Base-by-base conservation (phyloP, 2,329 filamentous ascomycete genomes). In the Penicillium sp. region DNA sequence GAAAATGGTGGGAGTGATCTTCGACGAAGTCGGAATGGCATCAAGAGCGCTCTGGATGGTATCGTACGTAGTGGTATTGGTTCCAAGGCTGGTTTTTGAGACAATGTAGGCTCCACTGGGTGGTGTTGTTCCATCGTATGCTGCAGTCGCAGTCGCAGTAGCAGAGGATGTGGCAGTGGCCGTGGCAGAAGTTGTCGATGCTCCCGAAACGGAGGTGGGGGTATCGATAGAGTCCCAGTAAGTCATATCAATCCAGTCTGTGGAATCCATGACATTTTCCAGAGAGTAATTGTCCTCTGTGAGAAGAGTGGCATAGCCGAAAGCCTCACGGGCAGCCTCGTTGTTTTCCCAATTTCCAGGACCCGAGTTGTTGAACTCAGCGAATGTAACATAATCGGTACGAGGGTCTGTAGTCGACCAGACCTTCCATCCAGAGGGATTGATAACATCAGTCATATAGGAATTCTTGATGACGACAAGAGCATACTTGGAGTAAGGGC, bases 201-300 rank as follows among this genome's bases (percentile, higher is more conserved):
- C 9, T n/a, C 57, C 57, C 2, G 60, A 59, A 7, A 53, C 46
- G 5, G 22, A 16, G 2, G 37, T 49, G 19, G 74, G 75, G 1
- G 73, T 75, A 4, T 62, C 57, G 19, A 77, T 76, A 0, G 69
- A 69, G 52, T 70, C 66, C 68, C 67, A 77, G 59, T 75, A 76
- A 5, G 73, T 75, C 66, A 69, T 68, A 55, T 76, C 73, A 33
- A 76, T 76, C 73, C 73, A 76, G 2, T 67, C 64, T 14, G 70
- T 74, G 1, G 68, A 70, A 44, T 72, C 71, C 72, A 76, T 75
- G 0, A 73, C 69, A 21, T 63, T 62, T 3, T 64, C 56, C 1
- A 76, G 61, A 45, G 57, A 73, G 75, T 37, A 68, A 5, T 14
- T 46, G 39, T 77, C 75, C 9, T 70, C 72, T 1, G 70, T 71